Percentiles rank a stretch among this genome's conserved stretches.
phyloP scores from a whole-genome alignment of 352 stramenopile genomes.

The Elongisporangium undulatum region DNA sequence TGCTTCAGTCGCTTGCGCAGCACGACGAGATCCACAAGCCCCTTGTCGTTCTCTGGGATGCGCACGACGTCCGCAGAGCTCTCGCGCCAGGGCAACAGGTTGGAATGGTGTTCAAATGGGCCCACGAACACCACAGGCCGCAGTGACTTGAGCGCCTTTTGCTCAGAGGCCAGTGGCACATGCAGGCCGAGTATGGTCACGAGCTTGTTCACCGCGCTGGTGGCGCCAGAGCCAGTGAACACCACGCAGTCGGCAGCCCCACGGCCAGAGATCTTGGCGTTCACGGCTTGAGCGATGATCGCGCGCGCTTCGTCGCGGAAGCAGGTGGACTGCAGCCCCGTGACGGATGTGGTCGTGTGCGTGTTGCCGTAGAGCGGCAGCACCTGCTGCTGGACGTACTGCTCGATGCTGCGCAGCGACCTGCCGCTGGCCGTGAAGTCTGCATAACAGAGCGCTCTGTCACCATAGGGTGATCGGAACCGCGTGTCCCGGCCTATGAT shows the following conservation, averaged over 20 bases:
- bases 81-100: slow-evolving; percentile 96
- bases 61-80: slow-evolving; percentile 76
- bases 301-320: slow-evolving; percentile 95
- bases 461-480: slow-evolving; percentile 68
- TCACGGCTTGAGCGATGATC: slow-evolving; percentile 90
- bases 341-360: slow-evolving; percentile 90
- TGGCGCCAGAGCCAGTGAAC: slow-evolving; percentile 91
- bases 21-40: slow-evolving; percentile 50
- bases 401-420: slow-evolving; percentile 85
- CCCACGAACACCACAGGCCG: slow-evolving; percentile 88
- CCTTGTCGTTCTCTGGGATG: slow-evolving; percentile 50
- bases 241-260: slow-evolving; percentile 93
- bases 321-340: slow-evolving; percentile 84
- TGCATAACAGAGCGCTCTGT: slow-evolving; percentile 86
- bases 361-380: slow-evolving; percentile 97
- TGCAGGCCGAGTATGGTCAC: slow-evolving; percentile 63
- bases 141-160: slow-evolving; percentile 17
- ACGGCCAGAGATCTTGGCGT: slow-evolving; percentile 88
- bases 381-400: slow-evolving; percentile 85
- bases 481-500: slow-evolving; percentile 39
- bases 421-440: slow-evolving; percentile 94
- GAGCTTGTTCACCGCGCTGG: slow-evolving; percentile 79
- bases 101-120: slow-evolving; percentile 97
- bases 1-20: slow-evolving; percentile 44
- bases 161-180: slow-evolving; percentile 8